Percentiles rank a stretch among this genome's conserved stretches.
phyloP scores from a whole-genome alignment of 495 filamentous ascomycete species.

The Neurospora sp. region DNA sequence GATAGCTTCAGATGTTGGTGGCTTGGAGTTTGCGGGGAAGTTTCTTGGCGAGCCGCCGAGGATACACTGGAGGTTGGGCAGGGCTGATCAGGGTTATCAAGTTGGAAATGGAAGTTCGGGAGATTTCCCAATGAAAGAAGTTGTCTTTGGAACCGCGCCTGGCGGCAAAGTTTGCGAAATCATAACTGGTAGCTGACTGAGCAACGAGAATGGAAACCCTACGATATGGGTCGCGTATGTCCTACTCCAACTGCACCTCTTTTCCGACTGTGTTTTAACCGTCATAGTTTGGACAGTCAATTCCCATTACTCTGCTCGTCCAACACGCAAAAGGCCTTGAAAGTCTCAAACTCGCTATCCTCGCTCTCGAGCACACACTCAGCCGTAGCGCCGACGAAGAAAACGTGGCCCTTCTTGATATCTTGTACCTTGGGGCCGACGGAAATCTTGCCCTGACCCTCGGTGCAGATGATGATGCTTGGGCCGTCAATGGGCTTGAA shows the following conservation, averaged over 20 bases:
- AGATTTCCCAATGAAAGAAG: not conserved
- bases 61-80: not conserved
- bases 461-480: constrained; percentile 84
- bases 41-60: not conserved
- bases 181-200: not conserved
- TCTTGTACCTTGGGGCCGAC: constrained; percentile 66
- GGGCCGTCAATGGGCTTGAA: constrained; percentile 84
- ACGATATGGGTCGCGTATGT: not conserved
- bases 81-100: not conserved
- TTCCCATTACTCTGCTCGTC: constrained; percentile 29
- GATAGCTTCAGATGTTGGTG: not conserved
- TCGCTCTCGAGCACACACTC: constrained; percentile 68
- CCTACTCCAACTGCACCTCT: not conserved
- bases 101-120: not conserved
- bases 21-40: not conserved
- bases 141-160: not conserved
- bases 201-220: not conserved
- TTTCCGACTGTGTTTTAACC: not conserved
- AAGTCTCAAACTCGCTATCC: constrained; percentile 66
- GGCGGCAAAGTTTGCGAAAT: not conserved
- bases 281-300: not conserved
- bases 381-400: constrained; percentile 86
- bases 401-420: constrained; percentile 66
- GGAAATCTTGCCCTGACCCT: constrained; percentile 67
- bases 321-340: constrained; percentile 92